phyloP scores from a whole-genome alignment of 2,329 filamentous ascomycete genomes.

The Lizonia empirigonia region DNA sequence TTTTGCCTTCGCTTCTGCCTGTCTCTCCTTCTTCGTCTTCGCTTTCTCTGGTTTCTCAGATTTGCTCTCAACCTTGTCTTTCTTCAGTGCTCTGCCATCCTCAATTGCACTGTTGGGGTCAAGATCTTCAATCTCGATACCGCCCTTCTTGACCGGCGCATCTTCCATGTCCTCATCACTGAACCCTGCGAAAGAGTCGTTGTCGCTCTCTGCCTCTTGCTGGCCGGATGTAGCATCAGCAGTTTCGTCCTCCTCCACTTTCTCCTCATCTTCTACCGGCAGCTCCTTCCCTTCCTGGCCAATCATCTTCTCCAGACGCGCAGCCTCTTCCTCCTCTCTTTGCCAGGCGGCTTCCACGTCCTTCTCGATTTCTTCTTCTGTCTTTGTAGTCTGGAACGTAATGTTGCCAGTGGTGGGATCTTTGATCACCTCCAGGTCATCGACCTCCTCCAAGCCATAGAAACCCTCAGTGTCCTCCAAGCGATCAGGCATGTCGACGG shows the following conservation, averaged over 20 bases:
- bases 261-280: conserved; percentile 11
- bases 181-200: conserved; percentile 33
- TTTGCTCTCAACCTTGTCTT: conserved; percentile 20
- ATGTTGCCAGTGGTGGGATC: conserved; percentile 57
- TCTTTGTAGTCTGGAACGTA: conserved; percentile 47
- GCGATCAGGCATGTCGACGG: conserved; percentile 72
- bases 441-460: conserved; percentile 87
- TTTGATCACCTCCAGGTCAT: conserved; percentile 83
- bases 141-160: conserved; percentile 7
- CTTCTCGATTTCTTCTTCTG: conserved; percentile 31
- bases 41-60: conserved; percentile 13
- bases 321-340: conserved; percentile 28
- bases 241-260: conserved; percentile 4
- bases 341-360: conserved; percentile 31
- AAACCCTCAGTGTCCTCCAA: conserved; percentile 93
- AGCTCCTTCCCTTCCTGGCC: conserved; percentile 22
- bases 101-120: conserved; percentile 32
- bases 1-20: conserved; percentile 24
- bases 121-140: conserved; percentile 12
- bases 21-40: conserved; percentile 25
- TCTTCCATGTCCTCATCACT: conserved; percentile 26
- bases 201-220: conserved; percentile 48
- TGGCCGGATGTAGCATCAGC: conserved; percentile 37
- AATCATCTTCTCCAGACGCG: conserved; percentile 30
- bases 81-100: conserved; percentile 10